Conservation (phyloP, 768 basidiomycete species). For the Trametopsis cervina region DNA sequence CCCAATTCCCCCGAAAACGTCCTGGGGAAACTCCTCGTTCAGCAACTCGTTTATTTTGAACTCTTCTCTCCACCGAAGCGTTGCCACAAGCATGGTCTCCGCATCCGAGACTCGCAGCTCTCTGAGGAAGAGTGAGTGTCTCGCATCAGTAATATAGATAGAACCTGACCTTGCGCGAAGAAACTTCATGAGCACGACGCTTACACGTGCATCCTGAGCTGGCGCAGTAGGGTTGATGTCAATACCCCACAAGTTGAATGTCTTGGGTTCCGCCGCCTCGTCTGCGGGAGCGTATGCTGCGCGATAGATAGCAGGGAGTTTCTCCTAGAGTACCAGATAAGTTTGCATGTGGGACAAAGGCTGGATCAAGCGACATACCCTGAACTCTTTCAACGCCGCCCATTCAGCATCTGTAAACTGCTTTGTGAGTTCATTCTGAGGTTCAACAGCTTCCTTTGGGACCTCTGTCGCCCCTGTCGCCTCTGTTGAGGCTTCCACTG, state of each 20-base stretch:
- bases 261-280: conserved; percentile 38
- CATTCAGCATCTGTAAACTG: conserved; percentile 70
- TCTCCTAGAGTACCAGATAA: conserved; percentile 11
- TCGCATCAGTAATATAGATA: neutral
- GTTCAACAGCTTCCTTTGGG: conserved; percentile 35
- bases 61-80: conserved; percentile 64
- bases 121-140: conserved; percentile 27
- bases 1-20: conserved; percentile 44
- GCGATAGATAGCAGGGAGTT: conserved; percentile 46
- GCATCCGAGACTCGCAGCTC: conserved; percentile 49
- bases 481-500: too few relatives aligned
- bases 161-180: conserved; percentile 21
- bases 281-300: conserved; percentile 53
- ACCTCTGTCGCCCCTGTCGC: conserved; percentile 8
- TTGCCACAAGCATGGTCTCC: conserved; percentile 57
- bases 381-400: conserved; percentile 59
- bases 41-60: conserved; percentile 55
- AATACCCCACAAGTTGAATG: conserved; percentile 68
- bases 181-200: conserved; percentile 79
- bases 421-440: conserved; percentile 62
- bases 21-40: conserved; percentile 37
- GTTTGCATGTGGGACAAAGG: neutral
- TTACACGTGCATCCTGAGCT: conserved; percentile 50
- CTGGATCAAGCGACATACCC: conserved; percentile 34
- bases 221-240: conserved; percentile 51